Percentiles rank a stretch among this genome's conserved stretches.
These are phyloP conservation scores for Hypoxylon crocopeplum DNA, from an alignment of 495 filamentous ascomycete genomes.

Conservation along the genomic window DNA sequence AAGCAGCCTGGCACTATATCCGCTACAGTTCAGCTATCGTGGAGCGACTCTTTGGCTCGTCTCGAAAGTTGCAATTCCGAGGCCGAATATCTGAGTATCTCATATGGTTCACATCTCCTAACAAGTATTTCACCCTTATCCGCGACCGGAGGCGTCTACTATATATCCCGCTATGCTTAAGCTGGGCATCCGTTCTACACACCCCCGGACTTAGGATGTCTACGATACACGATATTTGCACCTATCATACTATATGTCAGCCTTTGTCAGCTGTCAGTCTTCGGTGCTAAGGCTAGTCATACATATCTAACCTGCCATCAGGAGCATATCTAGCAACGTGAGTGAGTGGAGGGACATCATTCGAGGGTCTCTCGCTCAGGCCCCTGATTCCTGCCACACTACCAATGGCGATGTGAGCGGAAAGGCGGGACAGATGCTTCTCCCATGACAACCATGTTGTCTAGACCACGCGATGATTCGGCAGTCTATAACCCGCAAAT, in stretches of 20 bases:
- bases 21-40: background rate
- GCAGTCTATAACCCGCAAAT: no score
- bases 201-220: background rate
- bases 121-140: no score
- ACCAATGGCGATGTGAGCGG: constrained; percentile 14
- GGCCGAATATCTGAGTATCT: no score
- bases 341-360: constrained; percentile 25
- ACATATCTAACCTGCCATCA: constrained; percentile 21
- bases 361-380: constrained; percentile 18
- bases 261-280: constrained; percentile 16
- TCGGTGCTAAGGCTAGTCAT: constrained; percentile 1
- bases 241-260: constrained; percentile 6
- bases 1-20: background rate
- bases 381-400: background rate
- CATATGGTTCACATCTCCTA: no score
- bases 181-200: no score
- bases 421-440: constrained; percentile 15
- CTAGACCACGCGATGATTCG: no score
- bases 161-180: no score
- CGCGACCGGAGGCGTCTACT: no score
- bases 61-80: no score
- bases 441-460: background rate
- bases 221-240: background rate
- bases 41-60: no score
- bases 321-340: constrained; percentile 35